Base-by-base conservation (phyloP, 2,329 filamentous ascomycete genomes). In the Pezizomycotina sp. region DNA sequence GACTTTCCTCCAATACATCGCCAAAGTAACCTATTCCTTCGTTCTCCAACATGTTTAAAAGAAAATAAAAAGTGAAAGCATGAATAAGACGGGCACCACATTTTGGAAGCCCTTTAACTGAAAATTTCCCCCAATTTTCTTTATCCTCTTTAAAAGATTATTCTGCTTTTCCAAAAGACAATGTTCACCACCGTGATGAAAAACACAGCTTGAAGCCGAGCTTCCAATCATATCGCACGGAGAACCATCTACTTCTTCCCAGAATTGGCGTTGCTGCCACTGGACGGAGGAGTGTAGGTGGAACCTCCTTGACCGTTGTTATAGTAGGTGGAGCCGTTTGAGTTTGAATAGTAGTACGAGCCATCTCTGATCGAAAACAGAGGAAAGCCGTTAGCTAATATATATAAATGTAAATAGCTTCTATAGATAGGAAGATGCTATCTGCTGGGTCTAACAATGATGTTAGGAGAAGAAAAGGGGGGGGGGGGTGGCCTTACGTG, bases 401-500 rank as follows among this genome's bases (percentile, higher is more conserved):
- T 2, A 23, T 4, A 12, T 6, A 7, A 40, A 37, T 21, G 35
- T 45, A 47, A 23, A 47, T 34, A n/a, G 18, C 49, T 50, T n/a
- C 36, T 48, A 20, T 50, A 50, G 27, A n/a, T 49, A 45, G 34
- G 49, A 50, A 23, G 38, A 44, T 3, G 33, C 28, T 19, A 43
- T 25, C 19, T 20, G n/a, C n/a, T n/a, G n/a, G n/a, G n/a, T 33
- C 37, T 8, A 14, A 7, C 7, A 4, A 12, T 9, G 7, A 6
- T 13, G 5, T 8, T 16, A 20, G 10, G 2, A 32, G 4, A 9
- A 38, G 6, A 4, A 24, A 25, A 28, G 5, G 34, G 7, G 5
- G 10, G 20, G 20, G 5, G 10, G 21, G 3, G n/a, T 19, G 22
- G 4, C 28, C 35, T 22, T 38, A 23, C 25, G 36, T n/a, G 14